A percentile compares a stretch with the other conserved stretches of the same genome.
These are phyloP conservation scores for Globisporangium spinosum DNA, from an alignment of 352 stramenopile species.

Conservation along the genomic window DNA sequence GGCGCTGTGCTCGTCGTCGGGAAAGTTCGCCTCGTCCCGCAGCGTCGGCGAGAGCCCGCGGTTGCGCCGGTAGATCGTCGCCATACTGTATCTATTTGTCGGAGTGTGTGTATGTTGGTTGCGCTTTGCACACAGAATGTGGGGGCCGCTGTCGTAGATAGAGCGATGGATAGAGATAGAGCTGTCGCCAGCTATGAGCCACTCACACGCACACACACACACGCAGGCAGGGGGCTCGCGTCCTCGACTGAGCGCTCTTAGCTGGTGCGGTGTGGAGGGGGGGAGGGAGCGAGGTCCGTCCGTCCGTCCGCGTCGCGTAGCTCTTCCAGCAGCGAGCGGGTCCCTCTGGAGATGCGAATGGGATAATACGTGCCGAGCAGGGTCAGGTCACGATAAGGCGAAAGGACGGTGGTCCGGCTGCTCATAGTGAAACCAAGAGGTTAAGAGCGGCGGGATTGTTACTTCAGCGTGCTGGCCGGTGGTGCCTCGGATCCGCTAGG, in stretches of 20 bases:
- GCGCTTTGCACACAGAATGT: neutral
- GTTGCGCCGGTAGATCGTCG: slow-evolving; percentile 65
- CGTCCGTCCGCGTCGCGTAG: neutral
- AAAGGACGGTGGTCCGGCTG: neutral
- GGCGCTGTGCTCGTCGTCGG: slow-evolving; percentile 19
- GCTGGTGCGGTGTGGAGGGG: neutral
- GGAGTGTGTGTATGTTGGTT: slow-evolving; percentile 2
- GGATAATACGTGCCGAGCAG: neutral
- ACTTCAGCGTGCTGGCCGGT: neutral
- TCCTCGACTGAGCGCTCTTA: neutral
- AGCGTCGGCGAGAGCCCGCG: slow-evolving; percentile 34
- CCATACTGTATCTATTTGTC: slow-evolving; percentile 19
- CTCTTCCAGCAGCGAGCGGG: neutral
- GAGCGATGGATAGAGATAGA: neutral
- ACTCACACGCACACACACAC: neutral
- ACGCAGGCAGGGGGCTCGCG: neutral
- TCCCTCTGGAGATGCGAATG: neutral
- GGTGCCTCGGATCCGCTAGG: neutral
- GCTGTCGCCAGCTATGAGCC: neutral
- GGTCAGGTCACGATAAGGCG: neutral
- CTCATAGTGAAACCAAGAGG: neutral
- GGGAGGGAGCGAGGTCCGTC: too few relatives aligned
- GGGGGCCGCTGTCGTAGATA: neutral
- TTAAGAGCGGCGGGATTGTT: neutral
- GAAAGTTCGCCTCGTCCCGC: slow-evolving; percentile 22